Evolutionary conservation across 2,329 filamentous ascomycete species (phyloP).

Genomic region (Paracorniculantispora psalliotae): DNA sequence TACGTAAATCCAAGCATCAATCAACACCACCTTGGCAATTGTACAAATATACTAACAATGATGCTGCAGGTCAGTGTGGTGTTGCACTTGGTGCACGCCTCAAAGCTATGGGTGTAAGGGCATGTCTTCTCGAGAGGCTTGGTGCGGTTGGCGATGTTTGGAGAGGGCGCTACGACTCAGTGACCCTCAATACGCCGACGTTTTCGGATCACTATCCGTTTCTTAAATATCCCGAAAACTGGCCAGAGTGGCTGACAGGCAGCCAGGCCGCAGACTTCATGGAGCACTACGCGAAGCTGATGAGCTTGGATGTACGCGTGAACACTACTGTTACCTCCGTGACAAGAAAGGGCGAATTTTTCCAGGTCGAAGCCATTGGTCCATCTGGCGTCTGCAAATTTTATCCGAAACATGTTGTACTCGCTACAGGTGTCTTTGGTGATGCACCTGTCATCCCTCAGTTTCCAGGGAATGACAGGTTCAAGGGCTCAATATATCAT

Average conservation of each 20-base stretch:
- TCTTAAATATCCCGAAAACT: slow-evolving; percentile 3
- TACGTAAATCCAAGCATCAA: neutral
- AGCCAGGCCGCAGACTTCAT: slow-evolving; percentile 2
- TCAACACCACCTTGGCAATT: neutral
- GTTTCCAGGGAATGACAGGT: slow-evolving; percentile 35
- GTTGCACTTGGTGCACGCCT: neutral
- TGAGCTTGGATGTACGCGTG: slow-evolving; percentile 2
- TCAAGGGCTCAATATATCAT: slow-evolving; percentile 40
- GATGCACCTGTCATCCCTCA: slow-evolving; percentile 32
- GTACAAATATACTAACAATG: neutral
- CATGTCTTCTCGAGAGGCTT: neutral
- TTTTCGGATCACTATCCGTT: slow-evolving; percentile 14
- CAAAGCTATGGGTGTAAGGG: slow-evolving; percentile 4
- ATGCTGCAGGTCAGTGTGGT: neutral
- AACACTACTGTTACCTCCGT: slow-evolving; percentile 29
- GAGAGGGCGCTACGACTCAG: slow-evolving; percentile 9
- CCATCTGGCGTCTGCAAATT: slow-evolving; percentile 23
- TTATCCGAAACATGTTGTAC: slow-evolving; percentile 40
- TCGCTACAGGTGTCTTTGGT: slow-evolving; percentile 41
- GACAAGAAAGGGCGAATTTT: slow-evolving; percentile 27
- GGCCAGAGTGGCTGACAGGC: slow-evolving; percentile 13
- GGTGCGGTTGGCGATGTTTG: slow-evolving; percentile 6
- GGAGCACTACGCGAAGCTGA: slow-evolving; percentile 9
- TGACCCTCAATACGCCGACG: slow-evolving; percentile 12
- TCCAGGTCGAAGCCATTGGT: slow-evolving; percentile 26